Conservation (phyloP, 148 eudicot genomes). For the Fallopia convolvulus region DNA sequence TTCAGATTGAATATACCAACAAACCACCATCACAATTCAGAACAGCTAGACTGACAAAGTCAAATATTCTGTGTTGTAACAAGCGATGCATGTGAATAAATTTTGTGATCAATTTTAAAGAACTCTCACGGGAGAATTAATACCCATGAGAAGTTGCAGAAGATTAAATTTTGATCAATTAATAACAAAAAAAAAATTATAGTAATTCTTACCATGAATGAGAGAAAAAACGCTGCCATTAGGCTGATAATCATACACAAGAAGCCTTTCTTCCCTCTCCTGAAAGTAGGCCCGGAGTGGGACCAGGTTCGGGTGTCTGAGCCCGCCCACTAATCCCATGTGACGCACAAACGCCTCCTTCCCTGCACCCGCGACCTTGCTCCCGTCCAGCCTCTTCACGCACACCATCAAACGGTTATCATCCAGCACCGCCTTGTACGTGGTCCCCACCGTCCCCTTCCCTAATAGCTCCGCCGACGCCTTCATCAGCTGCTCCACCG, state of each 20-base stretch:
- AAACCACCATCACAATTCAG: not conserved
- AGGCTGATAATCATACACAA: conserved; percentile 60
- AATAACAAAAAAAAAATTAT: too few species aligned
- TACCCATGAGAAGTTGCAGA: not conserved
- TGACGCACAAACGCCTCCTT: conserved; percentile 44
- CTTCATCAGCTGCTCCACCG: conserved; percentile 51
- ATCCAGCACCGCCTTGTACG: conserved; percentile 44
- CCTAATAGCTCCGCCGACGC: conserved; percentile 58
- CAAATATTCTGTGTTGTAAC: not conserved
- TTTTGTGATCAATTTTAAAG: not conserved
- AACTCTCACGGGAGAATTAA: not conserved
- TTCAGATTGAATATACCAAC: not conserved
- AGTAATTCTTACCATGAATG: conserved; percentile 46
- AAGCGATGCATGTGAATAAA: not conserved
- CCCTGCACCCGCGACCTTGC: conserved; percentile 28
- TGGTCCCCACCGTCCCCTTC: conserved; percentile 46
- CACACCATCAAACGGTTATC: conserved; percentile 44
- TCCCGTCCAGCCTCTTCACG: conserved; percentile 43
- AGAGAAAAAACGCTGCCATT: conserved; percentile 51
- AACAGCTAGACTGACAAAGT: not conserved
- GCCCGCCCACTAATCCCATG: conserved; percentile 57
- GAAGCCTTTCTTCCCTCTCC: conserved; percentile 47
- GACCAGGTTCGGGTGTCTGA: conserved; percentile 58
- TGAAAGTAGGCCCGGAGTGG: conserved; percentile 47
- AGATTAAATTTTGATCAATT: not conserved